Evolutionary conservation across 345 rosid species (phyloP).

Genomic region (Psidium friedrichsthalianum): DNA sequence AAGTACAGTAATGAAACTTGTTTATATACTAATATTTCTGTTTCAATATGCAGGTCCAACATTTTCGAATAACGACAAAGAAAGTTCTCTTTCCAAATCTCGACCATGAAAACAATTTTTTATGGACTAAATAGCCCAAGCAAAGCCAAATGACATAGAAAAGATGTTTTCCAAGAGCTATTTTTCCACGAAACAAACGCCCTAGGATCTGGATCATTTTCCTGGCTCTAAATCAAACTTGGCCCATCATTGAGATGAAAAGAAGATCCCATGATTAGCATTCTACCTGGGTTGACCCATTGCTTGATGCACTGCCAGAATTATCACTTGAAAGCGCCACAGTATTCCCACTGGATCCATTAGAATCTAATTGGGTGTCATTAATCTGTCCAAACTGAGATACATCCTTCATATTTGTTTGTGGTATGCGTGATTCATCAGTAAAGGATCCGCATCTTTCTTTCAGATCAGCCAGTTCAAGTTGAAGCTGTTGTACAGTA

Average conservation of each 20-base stretch:
- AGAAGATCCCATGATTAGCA: neutral
- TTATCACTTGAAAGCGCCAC: constrained; percentile 38
- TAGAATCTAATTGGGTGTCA: constrained; percentile 44
- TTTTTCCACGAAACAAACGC: neutral
- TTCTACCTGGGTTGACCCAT: constrained; percentile 43
- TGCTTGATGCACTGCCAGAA: constrained; percentile 30
- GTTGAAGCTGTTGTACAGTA: constrained; percentile 80
- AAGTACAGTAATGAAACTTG: neutral
- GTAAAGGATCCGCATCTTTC: constrained; percentile 56
- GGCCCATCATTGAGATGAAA: neutral
- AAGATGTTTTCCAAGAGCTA: neutral
- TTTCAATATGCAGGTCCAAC: neutral
- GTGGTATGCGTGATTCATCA: constrained; percentile 38
- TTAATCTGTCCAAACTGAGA: constrained; percentile 44
- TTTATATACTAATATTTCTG: neutral
- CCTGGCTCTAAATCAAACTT: neutral
- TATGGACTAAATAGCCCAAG: neutral
- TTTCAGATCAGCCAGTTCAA: constrained; percentile 65
- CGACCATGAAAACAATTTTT: neutral
- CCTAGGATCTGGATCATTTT: neutral
- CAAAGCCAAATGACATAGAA: neutral
- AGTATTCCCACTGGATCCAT: constrained; percentile 23
- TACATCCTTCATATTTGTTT: constrained; percentile 33
- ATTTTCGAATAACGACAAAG: neutral
- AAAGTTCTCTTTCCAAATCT: neutral